Evolutionary conservation across 495 filamentous ascomycete species (phyloP).

Genomic region (Cairneyella variabilis): DNA sequence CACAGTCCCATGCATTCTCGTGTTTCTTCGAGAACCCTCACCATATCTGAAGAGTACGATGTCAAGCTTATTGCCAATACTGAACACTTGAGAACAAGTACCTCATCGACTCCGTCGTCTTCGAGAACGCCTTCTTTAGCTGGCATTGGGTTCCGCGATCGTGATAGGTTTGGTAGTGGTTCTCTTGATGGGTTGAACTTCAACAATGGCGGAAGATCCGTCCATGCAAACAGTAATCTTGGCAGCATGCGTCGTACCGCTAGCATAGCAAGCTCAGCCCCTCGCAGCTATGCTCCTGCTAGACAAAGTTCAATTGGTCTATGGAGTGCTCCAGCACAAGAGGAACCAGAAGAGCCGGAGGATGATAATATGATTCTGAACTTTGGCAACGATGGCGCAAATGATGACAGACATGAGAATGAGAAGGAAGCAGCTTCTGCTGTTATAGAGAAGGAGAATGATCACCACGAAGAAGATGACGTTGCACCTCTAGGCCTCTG

Average conservation of each 20-base stretch:
- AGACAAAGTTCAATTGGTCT: slow-evolving; percentile 27
- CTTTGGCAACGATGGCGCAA: slow-evolving; percentile 29
- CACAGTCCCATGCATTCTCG: slow-evolving; percentile 25
- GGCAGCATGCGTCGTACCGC: slow-evolving; percentile 25
- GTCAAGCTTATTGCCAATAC: slow-evolving; percentile 72
- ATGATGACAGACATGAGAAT: slow-evolving; percentile 9
- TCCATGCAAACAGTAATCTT: slow-evolving; percentile 12
- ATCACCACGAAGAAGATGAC: slow-evolving; percentile 20
- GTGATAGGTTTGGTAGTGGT: slow-evolving; percentile 21
- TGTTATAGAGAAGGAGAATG: slow-evolving; percentile 2
- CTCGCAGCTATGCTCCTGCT: slow-evolving; percentile 15
- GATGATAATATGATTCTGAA: slow-evolving; percentile 44
- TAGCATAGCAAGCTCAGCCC: slow-evolving; percentile 17
- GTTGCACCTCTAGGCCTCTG: slow-evolving; percentile 27
- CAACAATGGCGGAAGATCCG: slow-evolving; percentile 20
- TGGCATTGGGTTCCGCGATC: slow-evolving; percentile 22
- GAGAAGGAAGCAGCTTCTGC: not conserved
- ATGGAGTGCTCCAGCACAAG: slow-evolving; percentile 29
- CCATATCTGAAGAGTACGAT: slow-evolving; percentile 62
- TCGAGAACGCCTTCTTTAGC: slow-evolving; percentile 21
- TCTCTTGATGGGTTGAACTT: slow-evolving; percentile 26
- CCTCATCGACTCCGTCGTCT: slow-evolving; percentile 25
- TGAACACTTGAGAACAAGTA: slow-evolving; percentile 69
- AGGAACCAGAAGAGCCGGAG: slow-evolving; percentile 35
- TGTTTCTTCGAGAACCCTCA: slow-evolving; percentile 35